Evolutionary conservation across 2,329 filamentous ascomycete species (phyloP).

Genomic region (Fusarium palustre): DNA sequence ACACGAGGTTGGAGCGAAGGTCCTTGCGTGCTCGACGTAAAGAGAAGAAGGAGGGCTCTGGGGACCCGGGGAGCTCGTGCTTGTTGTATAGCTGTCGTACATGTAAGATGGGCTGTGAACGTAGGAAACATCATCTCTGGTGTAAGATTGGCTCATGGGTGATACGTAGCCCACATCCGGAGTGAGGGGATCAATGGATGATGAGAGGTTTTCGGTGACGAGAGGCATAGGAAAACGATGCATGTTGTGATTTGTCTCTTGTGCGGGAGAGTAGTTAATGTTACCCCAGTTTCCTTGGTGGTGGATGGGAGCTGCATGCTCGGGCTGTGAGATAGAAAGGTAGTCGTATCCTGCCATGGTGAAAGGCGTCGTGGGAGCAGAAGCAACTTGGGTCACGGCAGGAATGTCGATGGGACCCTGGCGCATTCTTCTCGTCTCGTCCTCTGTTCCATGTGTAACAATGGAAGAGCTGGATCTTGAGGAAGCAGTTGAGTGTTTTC

Average conservation of each 20-base stretch:
- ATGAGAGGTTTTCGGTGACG: slow-evolving; percentile 63
- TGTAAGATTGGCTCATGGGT: slow-evolving; percentile 68
- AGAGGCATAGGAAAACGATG: slow-evolving; percentile 60
- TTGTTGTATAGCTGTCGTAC: slow-evolving; percentile 66
- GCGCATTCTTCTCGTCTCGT: slow-evolving; percentile 49
- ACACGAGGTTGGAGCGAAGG: slow-evolving; percentile 67
- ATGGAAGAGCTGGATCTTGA: slow-evolving; percentile 60
- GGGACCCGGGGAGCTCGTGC: slow-evolving; percentile 64
- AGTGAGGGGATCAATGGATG: slow-evolving; percentile 69
- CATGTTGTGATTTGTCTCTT: slow-evolving; percentile 55
- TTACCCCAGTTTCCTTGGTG: slow-evolving; percentile 61
- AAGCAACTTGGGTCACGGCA: slow-evolving; percentile 50
- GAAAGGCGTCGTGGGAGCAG: slow-evolving; percentile 60
- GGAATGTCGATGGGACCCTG: slow-evolving; percentile 54
- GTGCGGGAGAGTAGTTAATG: slow-evolving; percentile 60
- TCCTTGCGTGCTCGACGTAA: slow-evolving; percentile 63
- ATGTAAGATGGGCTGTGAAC: slow-evolving; percentile 67
- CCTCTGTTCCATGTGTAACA: slow-evolving; percentile 47
- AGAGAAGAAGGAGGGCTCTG: slow-evolving; percentile 68
- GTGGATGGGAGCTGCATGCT: slow-evolving; percentile 55
- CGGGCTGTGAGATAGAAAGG: slow-evolving; percentile 63
- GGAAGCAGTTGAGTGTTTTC: slow-evolving; percentile 60
- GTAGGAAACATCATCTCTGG: slow-evolving; percentile 68
- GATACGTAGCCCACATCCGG: slow-evolving; percentile 71
- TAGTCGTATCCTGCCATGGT: slow-evolving; percentile 59